phyloP scores from a whole-genome alignment of 2,329 filamentous ascomycete genomes.

The Scortechinia acanthostroma region DNA sequence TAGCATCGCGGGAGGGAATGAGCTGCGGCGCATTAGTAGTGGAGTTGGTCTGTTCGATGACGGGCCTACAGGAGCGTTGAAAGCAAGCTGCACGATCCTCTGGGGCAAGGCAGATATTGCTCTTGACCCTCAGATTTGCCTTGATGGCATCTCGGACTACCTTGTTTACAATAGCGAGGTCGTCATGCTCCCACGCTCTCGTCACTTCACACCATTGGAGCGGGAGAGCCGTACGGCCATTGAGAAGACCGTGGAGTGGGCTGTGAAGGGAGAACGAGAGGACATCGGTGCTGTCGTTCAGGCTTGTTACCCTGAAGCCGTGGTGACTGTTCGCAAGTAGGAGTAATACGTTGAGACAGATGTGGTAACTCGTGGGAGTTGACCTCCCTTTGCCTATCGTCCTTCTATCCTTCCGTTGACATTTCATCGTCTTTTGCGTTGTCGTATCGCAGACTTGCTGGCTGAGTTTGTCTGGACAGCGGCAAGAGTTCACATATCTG shows the following conservation, averaged over 20 bases:
- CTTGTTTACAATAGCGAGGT: conserved; percentile 38
- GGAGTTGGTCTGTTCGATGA: conserved; percentile 32
- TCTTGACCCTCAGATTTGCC: conserved; percentile 33
- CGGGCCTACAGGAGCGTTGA: conserved; percentile 32
- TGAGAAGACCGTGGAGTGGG: conserved; percentile 27
- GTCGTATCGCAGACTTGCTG: too few relatives aligned
- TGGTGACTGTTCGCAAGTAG: background rate
- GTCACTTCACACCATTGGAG: conserved; percentile 45
- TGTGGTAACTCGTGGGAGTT: background rate
- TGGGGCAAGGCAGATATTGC: conserved; percentile 43
- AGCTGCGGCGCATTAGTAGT: conserved; percentile 19
- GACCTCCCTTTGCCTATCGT: background rate
- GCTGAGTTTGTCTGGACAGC: too few relatives aligned
- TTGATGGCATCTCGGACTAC: conserved; percentile 21
- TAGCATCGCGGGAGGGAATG: conserved; percentile 23
- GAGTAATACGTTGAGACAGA: background rate
- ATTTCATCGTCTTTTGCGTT: background rate
- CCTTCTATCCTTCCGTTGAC: background rate
- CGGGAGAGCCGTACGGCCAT: conserved; percentile 28
- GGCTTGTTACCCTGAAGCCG: background rate
- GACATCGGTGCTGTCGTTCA: background rate
- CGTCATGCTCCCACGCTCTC: conserved; percentile 34
- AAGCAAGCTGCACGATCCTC: conserved; percentile 40
- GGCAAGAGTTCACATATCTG: background rate
- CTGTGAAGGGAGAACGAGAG: conserved; percentile 9